Percentiles rank a stretch among this genome's conserved stretches.
phyloP scores from a whole-genome alignment of 2,329 filamentous ascomycete genomes.

The Aspergillus alliaceus region DNA sequence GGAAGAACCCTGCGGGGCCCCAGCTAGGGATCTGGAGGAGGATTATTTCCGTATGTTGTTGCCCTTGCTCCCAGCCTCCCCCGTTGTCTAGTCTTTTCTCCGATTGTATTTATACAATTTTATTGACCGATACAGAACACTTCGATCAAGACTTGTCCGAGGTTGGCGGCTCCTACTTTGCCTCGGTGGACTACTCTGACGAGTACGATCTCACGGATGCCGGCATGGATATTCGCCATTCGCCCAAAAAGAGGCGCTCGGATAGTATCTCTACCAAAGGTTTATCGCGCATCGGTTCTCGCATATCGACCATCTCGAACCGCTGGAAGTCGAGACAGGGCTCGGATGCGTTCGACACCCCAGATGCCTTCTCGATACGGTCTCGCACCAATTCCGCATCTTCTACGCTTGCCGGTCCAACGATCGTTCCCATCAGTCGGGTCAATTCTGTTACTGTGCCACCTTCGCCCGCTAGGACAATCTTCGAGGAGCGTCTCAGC shows the following conservation, averaged over 20 bases:
- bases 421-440: conserved; percentile 36
- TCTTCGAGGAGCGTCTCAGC: conserved; percentile 56
- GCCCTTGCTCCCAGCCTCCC: conserved; percentile 16
- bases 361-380: conserved; percentile 32
- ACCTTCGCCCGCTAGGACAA: conserved; percentile 63
- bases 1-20: conserved; percentile 75
- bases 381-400: conserved; percentile 46
- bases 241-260: conserved; percentile 54
- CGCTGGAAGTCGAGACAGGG: conserved; percentile 39
- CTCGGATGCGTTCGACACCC: conserved; percentile 34
- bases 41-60: conserved; percentile 71
- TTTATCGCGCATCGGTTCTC: conserved; percentile 64
- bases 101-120: background rate
- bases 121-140: conserved; percentile 29
- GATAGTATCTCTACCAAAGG: conserved; percentile 48
- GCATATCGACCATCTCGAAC: conserved; percentile 73
- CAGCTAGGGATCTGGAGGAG: conserved; percentile 52
- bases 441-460: conserved; percentile 55
- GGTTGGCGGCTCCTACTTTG: conserved; percentile 31
- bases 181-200: conserved; percentile 30
- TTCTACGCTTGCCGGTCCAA: conserved; percentile 39
- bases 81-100: background rate
- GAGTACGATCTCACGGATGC: conserved; percentile 58
- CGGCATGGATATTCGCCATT: conserved; percentile 60
- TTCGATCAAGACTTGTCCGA: conserved; percentile 34